Evolutionary conservation across 371 early-diverging fungal species (phyloP), one percentile per base, ranked within the genome.

Genomic region (Actinomucor elegans): DNA sequence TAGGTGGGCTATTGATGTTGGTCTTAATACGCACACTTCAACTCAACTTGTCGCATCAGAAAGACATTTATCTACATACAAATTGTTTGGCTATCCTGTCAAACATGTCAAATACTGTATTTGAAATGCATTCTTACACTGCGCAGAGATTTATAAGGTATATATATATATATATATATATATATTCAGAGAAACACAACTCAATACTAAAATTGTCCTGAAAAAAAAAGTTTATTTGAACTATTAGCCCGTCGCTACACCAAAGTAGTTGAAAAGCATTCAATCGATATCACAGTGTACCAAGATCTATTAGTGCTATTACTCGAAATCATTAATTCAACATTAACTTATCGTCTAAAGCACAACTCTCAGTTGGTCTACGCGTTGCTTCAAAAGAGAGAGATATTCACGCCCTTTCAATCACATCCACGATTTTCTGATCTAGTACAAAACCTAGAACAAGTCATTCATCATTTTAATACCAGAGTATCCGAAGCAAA

Each of bases 281-380:
- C 55, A 41, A 68, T 61, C 14, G 66, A 87, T 57, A 51, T 75
- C 4, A 43, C 68, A 3, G 80, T 89, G 4, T 89, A 87, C 49
- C 77, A 83, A 32, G 91, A 90, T 59, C 65, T 90, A 48, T 70
- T 89, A 15, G 73, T 75, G 3, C 62, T 88, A 0, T 64, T 90
- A 4, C 69, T 90, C 23, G 89, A 90, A 59, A 83, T 88, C 51
- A 80, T 88, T 38, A 87, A 88, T 61, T 78, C 89, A 1, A 67
- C 86, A 0, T 43, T 90, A 38, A 74, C 74, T 1, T 79, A 84
- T 59, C 76, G 80, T 9, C 68, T 90, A 10, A 83, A 85, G 45
- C 71, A 81, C 35, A 90, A 90, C 52, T 78, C 81, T 1, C 87
- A 89, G 56, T 72, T 90, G n/a, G 80, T 88, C 1, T 89, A 90